Base-by-base conservation (phyloP, 2,329 filamentous ascomycete genomes). In the Boeremia lycopersici region DNA sequence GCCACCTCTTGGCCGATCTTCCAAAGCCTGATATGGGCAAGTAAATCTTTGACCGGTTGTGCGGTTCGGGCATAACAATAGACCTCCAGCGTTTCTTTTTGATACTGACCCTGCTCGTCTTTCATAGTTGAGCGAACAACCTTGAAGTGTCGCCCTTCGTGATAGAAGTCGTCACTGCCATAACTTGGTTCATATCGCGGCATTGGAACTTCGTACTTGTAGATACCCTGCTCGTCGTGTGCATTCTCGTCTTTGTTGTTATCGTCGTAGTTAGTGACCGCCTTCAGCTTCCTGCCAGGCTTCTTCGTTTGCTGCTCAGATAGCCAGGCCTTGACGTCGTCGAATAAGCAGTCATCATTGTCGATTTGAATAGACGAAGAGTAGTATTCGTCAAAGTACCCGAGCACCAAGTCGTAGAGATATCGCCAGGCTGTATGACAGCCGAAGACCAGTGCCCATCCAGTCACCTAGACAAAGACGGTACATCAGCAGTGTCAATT, bases 111-210 rank as follows among this genome's bases (percentile, higher is more conserved):
- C 30, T 50, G 56, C 54, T 66, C 66, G 48, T 74, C 48, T 28
- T 74, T 68, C 28, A 70, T 67, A n/a, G 71, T 71, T 2, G 79
- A 71, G 10, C 64, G 60, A 59, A 82, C 76, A 49, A 76, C 70
- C 17, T 44, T 50, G 64, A 81, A 74, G 12, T 65, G 53, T 0
- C 73, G 69, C 2, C 78, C 75, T 1, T 76, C 67, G 53, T 78
- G 73, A 58, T 71, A 77, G 61, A 83, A 79, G 31, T 65, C 67
- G 52, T 81, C 75, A 29, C 67, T 67, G 1, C 80, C 80, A 48
- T 77, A 78, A 51, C 79, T 78, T 1, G 81, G 81, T 53, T 81
- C 78, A 52, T 79, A 83, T 4, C 73, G 70, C 1, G 79, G 79
- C 39, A 44, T 50, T 7, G 48, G 48, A 6, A 50, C 39, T 12